Base-by-base conservation (phyloP, 129 eudicot species). In the Escallonia herrerae region DNA sequence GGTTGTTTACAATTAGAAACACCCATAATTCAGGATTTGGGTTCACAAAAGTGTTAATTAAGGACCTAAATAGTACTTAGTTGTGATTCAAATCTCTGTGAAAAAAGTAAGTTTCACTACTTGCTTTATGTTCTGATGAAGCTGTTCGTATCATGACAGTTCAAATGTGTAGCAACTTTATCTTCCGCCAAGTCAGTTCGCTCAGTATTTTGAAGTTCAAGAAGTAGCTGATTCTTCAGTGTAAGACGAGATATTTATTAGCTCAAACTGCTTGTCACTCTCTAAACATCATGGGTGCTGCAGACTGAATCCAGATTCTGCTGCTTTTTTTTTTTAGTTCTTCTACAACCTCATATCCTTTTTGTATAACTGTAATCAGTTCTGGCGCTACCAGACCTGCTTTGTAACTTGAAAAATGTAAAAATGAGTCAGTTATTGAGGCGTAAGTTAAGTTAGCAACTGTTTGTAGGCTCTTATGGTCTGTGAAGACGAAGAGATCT, bases 121-220 rank as follows among this genome's bases (percentile, higher is more conserved):
- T 22, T 37, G 11, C 39, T 14, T 51, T 57, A 63, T 39, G 33
- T 37, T 69, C 66, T 66, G 15, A 71, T 43, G 63, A 62, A 43
- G 15, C 15, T 58, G 47, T 71, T 68, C 33, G 73, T 46, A 7
- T 76, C 59, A 50, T 72, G 74, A 65, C 90, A 94, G 99, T 86
- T 82, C 82, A 89, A 80, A 67, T 58, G 81, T 48, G 99, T 94
- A 39, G 91, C 99, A 48, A 78, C 70, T 58, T 67, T 87, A 59
- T 60, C 81, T 43, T 66, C 90, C 38, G 66, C 63, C 6, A 73
- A 77, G 58, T 79, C 84, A 7, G 91, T 85, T 64, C 63, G 65
- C 15, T 77, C 84, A 38, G 71, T 86, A 59, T 83, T 76, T 82
- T 56, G 71, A 72, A 54, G 69, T 56, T 69, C 2, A 48, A 68